These are phyloP conservation scores for Rhododendron mucronatum DNA, from an alignment of 148 eudicot species.

Conservation along the genomic window DNA sequence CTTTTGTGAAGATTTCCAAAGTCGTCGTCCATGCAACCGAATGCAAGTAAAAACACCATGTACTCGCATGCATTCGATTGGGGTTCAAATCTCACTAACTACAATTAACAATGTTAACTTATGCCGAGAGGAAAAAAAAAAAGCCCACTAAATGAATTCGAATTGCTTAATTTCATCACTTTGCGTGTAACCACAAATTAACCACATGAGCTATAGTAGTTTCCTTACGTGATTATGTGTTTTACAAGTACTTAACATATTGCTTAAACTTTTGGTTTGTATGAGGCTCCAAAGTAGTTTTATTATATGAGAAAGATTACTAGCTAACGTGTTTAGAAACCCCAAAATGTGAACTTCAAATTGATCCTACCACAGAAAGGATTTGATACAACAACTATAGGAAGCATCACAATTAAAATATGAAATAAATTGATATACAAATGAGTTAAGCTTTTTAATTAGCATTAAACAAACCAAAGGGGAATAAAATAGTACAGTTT, in stretches of 20 bases:
- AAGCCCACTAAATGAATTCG: background rate
- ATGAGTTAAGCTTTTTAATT: background rate
- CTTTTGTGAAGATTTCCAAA: background rate
- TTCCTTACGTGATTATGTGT: background rate
- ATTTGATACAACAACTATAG: background rate
- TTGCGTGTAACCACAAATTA: background rate
- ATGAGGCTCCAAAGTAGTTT: background rate
- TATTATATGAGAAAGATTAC: too few species aligned
- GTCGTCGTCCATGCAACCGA: background rate
- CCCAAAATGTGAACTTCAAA: background rate
- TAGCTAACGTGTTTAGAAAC: background rate
- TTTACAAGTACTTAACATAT: background rate
- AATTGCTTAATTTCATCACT: background rate
- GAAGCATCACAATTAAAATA: background rate
- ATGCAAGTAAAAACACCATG: background rate
- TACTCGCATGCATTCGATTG: background rate
- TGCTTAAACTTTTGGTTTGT: background rate
- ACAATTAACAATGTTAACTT: too few species aligned
- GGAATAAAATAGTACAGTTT: background rate
- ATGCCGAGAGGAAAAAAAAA: too few species aligned
- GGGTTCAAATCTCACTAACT: background rate
- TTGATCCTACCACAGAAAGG: background rate
- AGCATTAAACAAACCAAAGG: background rate
- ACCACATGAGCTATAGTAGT: too few species aligned
- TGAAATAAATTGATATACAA: background rate